Conservation (phyloP, 805 yeast genomes). For the Suhomyces prunicola region DNA sequence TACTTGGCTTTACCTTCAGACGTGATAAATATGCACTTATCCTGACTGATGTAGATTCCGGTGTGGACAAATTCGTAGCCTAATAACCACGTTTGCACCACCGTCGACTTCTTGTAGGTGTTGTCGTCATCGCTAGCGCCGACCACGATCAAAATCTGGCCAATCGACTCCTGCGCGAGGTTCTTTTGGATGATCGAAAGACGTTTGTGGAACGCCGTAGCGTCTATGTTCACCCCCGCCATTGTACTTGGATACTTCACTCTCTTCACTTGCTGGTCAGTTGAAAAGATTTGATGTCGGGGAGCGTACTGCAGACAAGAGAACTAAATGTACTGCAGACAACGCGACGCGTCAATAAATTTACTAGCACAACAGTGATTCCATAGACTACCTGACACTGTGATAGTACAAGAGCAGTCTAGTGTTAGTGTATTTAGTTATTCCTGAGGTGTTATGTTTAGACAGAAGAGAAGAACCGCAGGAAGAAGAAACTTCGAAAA, state of each 20-base stretch:
- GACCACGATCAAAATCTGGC: constrained; percentile 54
- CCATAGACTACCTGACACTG: neutral
- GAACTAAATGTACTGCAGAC: neutral
- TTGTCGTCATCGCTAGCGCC: constrained; percentile 88
- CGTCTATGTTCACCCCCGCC: constrained; percentile 60
- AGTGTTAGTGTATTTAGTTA: too few species aligned
- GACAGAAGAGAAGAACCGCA: constrained; percentile 71
- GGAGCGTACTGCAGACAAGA: neutral
- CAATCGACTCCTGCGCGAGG: constrained; percentile 21
- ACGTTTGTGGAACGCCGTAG: constrained; percentile 50
- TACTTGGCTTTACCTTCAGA: constrained; percentile 83
- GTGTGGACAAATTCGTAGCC: constrained; percentile 98
- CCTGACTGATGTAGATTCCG: constrained; percentile 59
- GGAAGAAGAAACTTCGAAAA: constrained; percentile 66
- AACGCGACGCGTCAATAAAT: neutral
- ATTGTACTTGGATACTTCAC: constrained; percentile 24
- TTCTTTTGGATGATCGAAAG: constrained; percentile 39
- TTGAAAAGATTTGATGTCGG: neutral
- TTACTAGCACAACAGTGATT: too few species aligned
- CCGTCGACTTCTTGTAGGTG: constrained; percentile 84
- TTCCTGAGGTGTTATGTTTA: constrained; percentile 46
- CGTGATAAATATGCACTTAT: constrained; percentile 64
- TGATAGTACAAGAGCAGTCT: too few species aligned
- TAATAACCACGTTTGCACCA: constrained; percentile 84
- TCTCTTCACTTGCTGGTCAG: neutral